phyloP scores from a whole-genome alignment of 257 asterid species.

The Salvia rosmarinus region DNA sequence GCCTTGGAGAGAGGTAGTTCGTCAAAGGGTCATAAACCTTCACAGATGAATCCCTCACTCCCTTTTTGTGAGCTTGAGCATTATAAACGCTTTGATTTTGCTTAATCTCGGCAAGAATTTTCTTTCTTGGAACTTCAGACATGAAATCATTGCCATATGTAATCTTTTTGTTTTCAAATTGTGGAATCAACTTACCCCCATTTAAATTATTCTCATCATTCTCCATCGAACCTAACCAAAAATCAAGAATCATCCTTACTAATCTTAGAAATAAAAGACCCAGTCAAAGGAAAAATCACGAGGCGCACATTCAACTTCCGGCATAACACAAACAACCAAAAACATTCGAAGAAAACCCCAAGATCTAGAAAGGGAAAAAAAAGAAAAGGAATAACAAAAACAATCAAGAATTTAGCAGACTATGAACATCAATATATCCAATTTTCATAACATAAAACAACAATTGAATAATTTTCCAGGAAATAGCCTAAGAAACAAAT shows the following conservation, averaged over 20 bases:
- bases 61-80: constrained; percentile 18
- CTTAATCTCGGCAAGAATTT: constrained; percentile 58
- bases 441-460: not conserved
- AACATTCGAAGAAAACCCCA: not conserved
- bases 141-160: constrained; percentile 47
- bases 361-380: not conserved
- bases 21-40: constrained; percentile 59
- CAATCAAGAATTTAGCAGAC: not conserved
- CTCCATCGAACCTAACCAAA: constrained; percentile 48
- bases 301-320: not conserved
- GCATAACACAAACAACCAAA: not conserved
- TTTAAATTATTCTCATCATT: constrained; percentile 59
- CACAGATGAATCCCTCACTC: constrained; percentile 28
- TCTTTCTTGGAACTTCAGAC: constrained; percentile 57
- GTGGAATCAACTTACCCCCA: constrained; percentile 36
- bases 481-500: no score
- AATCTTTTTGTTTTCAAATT: constrained; percentile 44
- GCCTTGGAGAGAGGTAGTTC: constrained; percentile 67
- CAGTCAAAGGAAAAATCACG: not conserved
- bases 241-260: not conserved
- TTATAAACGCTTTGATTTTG: constrained; percentile 37
- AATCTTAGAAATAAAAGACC: constrained; percentile 24
- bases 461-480: no score
- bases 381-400: not conserved
- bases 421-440: not conserved